phyloP scores from a whole-genome alignment of 2,329 filamentous ascomycete species.

The Pyrenochaeta sp. region DNA sequence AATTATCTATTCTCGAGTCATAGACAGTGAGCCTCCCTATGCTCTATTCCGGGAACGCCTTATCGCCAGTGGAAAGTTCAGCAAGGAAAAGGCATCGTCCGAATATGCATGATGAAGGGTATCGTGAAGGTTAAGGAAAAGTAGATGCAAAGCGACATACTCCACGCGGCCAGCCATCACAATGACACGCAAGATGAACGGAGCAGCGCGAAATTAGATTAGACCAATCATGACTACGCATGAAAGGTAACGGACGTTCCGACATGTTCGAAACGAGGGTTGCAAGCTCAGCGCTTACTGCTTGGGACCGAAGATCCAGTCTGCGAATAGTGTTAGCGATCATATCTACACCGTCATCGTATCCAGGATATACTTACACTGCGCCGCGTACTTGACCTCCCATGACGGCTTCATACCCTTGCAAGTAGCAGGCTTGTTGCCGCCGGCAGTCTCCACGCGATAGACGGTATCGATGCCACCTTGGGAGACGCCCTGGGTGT shows the following conservation, averaged over 20 bases:
- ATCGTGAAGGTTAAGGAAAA: constrained; percentile 16
- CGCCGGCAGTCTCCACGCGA: constrained; percentile 59
- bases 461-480: constrained; percentile 58
- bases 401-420: constrained; percentile 40
- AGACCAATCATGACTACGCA: constrained; percentile 4
- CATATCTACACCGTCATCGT: constrained; percentile 21
- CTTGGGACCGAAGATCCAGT: constrained; percentile 56
- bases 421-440: constrained; percentile 53
- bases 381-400: constrained; percentile 56
- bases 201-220: constrained; percentile 10
- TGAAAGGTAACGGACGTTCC: constrained; percentile 5
- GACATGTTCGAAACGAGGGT: constrained; percentile 17
- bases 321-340: constrained; percentile 31
- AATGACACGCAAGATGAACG: background rate
- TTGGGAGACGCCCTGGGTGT: constrained; percentile 47
- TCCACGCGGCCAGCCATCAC: background rate
- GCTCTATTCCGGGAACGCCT: background rate
- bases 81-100: background rate
- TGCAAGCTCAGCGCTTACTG: constrained; percentile 26
- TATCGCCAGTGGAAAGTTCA: background rate
- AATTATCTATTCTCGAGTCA: background rate
- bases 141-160: constrained; percentile 2
- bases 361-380: constrained; percentile 26
- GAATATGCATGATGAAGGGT: constrained; percentile 17
- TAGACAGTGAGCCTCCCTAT: background rate